Base-by-base conservation (phyloP, 2,329 filamentous ascomycete species). In the Alternaria brassicicola region DNA sequence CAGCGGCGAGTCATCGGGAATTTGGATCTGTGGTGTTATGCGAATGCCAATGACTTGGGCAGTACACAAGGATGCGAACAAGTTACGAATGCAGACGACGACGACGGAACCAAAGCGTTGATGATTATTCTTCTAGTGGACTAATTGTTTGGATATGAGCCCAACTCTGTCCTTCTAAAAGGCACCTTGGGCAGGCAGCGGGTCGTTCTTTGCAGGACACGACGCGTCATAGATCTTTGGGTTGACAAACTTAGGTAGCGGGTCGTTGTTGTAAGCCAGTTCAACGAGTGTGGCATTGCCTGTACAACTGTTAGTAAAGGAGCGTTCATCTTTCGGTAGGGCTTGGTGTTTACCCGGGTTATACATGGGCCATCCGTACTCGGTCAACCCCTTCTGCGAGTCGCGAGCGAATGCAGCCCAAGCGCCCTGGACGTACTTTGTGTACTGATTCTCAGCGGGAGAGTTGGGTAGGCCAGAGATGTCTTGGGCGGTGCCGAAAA, bases 341-440 rank as follows among this genome's bases (percentile, higher is more conserved):
- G 5, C 4, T 23, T 8, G 23, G 3, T 10, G 46, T 57, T 60
- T 61, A 72, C 67, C 55, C 21, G 50, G 30, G 10, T 52, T 56
- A 35, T 67, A 72, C 21, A 42, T 9, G 25, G 69, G 68, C 77
- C 77, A 79, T 2, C 77, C 74, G 52, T 72, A 65, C 17, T 69
- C 66, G 2, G 66, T 65, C 26, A 79, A 41, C 0, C 71, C 72
- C 4, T 61, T 51, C 48, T 54, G 63, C 2, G 78, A 69, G 60
- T 78, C 71, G 6, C 56, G 63, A 2, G 71, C 72, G 55, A 79
- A 80, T 4, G 72, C 72, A 17, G 71, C 63, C 61, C 76, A 73
- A 1, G 72, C 69, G 28, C 73, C 72, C 55, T 74, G 67, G 3
- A 57, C 12, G 21, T 57, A 52, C 31, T 45, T 36, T 57, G 77